Percentiles rank a stretch among this genome's conserved stretches.
Conservation (phyloP, 257 asterid genomes). For the Solanum virginianum region DNA sequence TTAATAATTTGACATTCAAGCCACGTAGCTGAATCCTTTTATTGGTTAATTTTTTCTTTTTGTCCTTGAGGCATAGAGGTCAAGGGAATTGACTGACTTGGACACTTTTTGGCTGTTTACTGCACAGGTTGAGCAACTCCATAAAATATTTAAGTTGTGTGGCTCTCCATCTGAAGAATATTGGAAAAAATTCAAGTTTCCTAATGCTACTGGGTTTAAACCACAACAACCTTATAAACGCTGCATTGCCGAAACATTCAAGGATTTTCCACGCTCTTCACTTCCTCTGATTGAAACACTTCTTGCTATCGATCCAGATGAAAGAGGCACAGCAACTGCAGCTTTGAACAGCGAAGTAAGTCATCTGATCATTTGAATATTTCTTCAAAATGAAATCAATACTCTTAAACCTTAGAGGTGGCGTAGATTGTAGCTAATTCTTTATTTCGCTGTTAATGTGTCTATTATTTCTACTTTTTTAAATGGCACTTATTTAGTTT, state of each 20-base stretch:
- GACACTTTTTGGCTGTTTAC: not conserved
- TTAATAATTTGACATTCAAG: not conserved
- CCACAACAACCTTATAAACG: constrained; percentile 72
- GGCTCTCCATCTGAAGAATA: constrained; percentile 87
- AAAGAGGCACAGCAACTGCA: constrained; percentile 64
- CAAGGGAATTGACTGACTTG: not conserved
- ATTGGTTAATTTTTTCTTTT: not conserved
- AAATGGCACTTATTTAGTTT: not conserved
- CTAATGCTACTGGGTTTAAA: constrained; percentile 68
- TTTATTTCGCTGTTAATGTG: not conserved
- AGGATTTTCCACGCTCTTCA: constrained; percentile 67
- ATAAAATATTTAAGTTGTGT: constrained; percentile 78
- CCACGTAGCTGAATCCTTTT: not conserved
- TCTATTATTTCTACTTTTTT: not conserved
- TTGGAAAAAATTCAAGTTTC: constrained; percentile 73
- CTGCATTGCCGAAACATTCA: constrained; percentile 51
- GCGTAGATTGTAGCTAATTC: not conserved
- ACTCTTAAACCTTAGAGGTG: not conserved
- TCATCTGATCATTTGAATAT: not conserved
- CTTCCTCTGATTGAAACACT: constrained; percentile 50
- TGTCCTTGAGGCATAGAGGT: not conserved
- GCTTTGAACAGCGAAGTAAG: constrained; percentile 72
- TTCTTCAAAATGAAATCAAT: not conserved
- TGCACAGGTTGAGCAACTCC: constrained; percentile 82
- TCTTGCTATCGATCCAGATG: constrained; percentile 74